A percentile compares a stretch with the other conserved stretches of the same genome.
Conservation (phyloP, 2,329 filamentous ascomycete genomes). For the Cryphonectria carpinicola region DNA sequence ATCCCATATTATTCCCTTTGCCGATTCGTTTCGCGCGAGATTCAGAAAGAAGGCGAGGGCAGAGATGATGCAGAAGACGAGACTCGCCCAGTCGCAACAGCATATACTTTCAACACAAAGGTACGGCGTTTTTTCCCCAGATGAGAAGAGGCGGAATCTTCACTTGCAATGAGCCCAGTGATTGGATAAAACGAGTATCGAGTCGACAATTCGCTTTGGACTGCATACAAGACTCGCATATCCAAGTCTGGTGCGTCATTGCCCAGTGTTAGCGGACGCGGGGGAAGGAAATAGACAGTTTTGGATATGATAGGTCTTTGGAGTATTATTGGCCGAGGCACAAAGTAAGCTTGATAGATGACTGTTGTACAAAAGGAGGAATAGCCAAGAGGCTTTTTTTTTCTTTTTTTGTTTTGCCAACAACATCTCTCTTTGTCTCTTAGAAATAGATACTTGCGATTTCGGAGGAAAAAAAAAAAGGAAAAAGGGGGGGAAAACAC, state of each 20-base stretch:
- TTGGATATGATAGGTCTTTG: not conserved
- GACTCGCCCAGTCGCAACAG: constrained; percentile 15
- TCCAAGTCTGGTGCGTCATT: not conserved
- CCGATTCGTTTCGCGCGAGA: not conserved
- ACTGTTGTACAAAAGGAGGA: not conserved
- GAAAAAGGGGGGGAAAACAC: no score
- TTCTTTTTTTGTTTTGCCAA: not conserved
- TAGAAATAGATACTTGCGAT: not conserved
- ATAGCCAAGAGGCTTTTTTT: not conserved
- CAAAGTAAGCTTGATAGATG: not conserved
- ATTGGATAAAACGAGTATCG: constrained; percentile 21
- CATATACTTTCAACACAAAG: constrained; percentile 26
- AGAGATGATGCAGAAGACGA: constrained; percentile 12
- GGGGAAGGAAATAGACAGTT: not conserved
- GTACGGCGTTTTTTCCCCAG: constrained; percentile 25
- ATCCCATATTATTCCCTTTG: constrained; percentile 3
- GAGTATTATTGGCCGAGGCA: not conserved
- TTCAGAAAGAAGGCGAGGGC: constrained; percentile 8
- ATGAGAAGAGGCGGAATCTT: constrained; percentile 16
- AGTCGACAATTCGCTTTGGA: not conserved
- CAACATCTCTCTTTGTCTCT: not conserved
- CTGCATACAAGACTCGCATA: not conserved
- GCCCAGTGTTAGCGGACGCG: not conserved
- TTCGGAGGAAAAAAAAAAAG: not conserved
- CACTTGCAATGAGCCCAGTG: constrained; percentile 14